Percentiles rank a stretch among this genome's conserved stretches.
These are phyloP conservation scores for Gymnopilus junonius DNA, from an alignment of 768 basidiomycete genomes.

Conservation along the genomic window DNA sequence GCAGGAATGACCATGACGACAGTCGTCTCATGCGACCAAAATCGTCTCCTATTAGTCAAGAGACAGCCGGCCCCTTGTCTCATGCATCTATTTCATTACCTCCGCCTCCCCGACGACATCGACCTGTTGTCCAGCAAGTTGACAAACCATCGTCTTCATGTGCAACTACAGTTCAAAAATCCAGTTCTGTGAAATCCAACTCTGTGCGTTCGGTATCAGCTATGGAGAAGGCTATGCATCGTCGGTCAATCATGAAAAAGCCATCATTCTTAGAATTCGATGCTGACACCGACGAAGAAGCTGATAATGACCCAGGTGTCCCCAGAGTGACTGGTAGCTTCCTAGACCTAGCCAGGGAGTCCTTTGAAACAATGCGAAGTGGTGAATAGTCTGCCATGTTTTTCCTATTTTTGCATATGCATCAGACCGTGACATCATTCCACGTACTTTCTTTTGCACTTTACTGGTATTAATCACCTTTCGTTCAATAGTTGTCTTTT, in stretches of 20 bases:
- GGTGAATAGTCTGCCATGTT: constrained; percentile 12
- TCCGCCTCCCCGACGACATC: constrained; percentile 55
- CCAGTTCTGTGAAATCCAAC: constrained; percentile 30
- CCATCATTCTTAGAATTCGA: constrained; percentile 78
- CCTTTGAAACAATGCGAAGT: constrained; percentile 52
- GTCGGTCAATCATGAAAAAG: constrained; percentile 63
- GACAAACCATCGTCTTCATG: constrained; percentile 18
- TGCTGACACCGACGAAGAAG: constrained; percentile 45
- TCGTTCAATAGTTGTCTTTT: constrained; percentile 16
- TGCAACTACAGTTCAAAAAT: constrained; percentile 22
- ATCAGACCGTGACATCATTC: background rate
- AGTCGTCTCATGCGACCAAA: constrained; percentile 6
- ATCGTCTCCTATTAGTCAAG: constrained; percentile 3
- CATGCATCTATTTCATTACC: constrained; percentile 42
- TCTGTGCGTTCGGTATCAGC: constrained; percentile 36
- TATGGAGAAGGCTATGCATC: constrained; percentile 45
- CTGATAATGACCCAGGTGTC: constrained; percentile 24
- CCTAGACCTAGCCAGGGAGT: constrained; percentile 54
- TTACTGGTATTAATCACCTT: constrained; percentile 17
- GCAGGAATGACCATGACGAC: constrained; percentile 3
- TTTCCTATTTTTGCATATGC: background rate
- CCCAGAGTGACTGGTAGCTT: constrained; percentile 42
- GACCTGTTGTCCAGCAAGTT: constrained; percentile 28
- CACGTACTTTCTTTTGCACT: constrained; percentile 15
- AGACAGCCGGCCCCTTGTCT: background rate